These are phyloP conservation scores for Globomyces sp. DNA, from an alignment of 371 early-diverging fungal genomes.

Conservation along the genomic window DNA sequence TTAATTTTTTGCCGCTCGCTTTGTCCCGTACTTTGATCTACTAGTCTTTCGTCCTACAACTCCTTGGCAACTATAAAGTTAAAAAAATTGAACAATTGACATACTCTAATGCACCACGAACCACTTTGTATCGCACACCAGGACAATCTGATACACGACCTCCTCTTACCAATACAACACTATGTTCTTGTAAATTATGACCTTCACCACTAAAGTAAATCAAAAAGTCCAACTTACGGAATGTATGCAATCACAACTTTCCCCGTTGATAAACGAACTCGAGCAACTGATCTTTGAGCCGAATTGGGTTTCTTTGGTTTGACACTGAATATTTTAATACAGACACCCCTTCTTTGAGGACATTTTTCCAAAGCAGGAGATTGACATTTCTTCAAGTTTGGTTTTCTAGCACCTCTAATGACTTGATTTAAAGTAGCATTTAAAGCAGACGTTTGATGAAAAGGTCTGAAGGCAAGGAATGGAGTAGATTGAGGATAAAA, in stretches of 20 bases:
- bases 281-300: constrained; percentile 83
- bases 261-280: constrained; percentile 84
- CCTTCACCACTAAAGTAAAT: constrained; percentile 98
- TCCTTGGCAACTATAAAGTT: constrained; percentile 66
- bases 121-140: constrained; percentile 94
- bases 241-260: constrained; percentile 42
- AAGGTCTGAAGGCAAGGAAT: neutral
- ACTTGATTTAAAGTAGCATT: constrained; percentile 93
- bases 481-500: no score
- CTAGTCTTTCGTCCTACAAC: constrained; percentile 82
- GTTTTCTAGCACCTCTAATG: constrained; percentile 82
- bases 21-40: constrained; percentile 92
- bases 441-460: neutral
- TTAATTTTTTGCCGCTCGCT: constrained; percentile 36
- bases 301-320: constrained; percentile 94
- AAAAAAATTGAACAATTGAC: no score
- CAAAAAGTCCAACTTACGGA: constrained; percentile 29
- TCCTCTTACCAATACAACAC: constrained; percentile 92
- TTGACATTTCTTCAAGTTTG: constrained; percentile 61
- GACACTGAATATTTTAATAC: constrained; percentile 90
- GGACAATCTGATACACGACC: constrained; percentile 94
- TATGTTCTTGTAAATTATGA: constrained; percentile 96
- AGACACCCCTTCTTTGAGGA: constrained; percentile 91
- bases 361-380: constrained; percentile 87
- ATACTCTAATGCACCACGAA: constrained; percentile 85